Evolutionary conservation across 495 filamentous ascomycete genomes (phyloP).

Genomic region (Lindgomyces ingoldianus): DNA sequence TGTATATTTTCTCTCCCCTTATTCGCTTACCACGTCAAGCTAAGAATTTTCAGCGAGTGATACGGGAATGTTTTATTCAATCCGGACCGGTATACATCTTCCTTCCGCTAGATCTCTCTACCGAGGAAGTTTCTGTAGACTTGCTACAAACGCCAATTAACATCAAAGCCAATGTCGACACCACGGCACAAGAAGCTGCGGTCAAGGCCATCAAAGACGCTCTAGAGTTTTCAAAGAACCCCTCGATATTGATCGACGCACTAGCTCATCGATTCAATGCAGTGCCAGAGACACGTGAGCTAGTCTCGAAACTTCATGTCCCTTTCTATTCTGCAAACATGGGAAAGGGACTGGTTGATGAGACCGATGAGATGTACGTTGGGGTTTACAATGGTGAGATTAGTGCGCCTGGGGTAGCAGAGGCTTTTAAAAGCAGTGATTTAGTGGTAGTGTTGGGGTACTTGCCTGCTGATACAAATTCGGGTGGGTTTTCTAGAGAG

Average conservation of each 20-base stretch:
- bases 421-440: conserved; percentile 35
- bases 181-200: conserved; percentile 36
- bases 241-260: conserved; percentile 42
- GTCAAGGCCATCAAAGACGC: conserved; percentile 36
- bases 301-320: conserved; percentile 30
- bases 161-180: conserved; percentile 35
- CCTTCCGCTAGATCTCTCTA: conserved; percentile 45
- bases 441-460: conserved; percentile 41
- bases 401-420: conserved; percentile 33
- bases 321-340: conserved; percentile 42
- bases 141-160: conserved; percentile 43
- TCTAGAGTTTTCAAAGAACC: conserved; percentile 40
- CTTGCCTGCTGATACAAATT: conserved; percentile 45
- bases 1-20: conserved; percentile 6
- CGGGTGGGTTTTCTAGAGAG: conserved; percentile 41
- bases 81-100: conserved; percentile 47
- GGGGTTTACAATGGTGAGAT: conserved; percentile 43
- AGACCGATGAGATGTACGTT: conserved; percentile 40
- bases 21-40: background rate
- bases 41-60: conserved; percentile 31
- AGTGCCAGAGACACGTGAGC: conserved; percentile 30
- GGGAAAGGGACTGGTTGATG: conserved; percentile 45
- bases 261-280: conserved; percentile 41
- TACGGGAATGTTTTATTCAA: conserved; percentile 45
- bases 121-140: conserved; percentile 36